These are phyloP conservation scores for Xylariaceae sp. DNA, from an alignment of 2,329 filamentous ascomycete species.

Conservation along the genomic window DNA sequence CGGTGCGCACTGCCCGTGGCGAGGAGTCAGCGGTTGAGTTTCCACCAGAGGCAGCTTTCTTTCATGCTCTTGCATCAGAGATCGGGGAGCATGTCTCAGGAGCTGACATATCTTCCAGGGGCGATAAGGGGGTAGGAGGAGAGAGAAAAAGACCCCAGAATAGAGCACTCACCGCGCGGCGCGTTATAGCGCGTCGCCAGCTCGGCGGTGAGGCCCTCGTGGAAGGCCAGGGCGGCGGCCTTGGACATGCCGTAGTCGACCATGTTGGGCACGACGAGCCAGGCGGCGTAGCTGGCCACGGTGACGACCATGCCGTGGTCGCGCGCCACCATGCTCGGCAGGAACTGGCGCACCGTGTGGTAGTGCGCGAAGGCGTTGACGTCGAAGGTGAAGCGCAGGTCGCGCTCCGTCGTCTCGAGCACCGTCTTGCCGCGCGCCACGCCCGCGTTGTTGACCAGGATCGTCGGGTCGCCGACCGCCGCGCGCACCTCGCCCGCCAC, in stretches of 20 bases:
- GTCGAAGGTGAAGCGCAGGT: conserved; percentile 40
- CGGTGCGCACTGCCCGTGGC: conserved; percentile 56
- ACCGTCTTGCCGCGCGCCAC: conserved; percentile 39
- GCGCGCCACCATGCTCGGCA: conserved; percentile 40
- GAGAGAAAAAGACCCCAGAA: too few relatives aligned
- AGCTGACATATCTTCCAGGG: too few relatives aligned
- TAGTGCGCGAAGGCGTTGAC: conserved; percentile 46
- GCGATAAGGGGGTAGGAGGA: too few relatives aligned
- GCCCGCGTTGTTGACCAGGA: conserved; percentile 30
- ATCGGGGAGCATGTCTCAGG: too few relatives aligned
- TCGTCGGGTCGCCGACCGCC: conserved; percentile 26
- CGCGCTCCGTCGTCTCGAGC: conserved; percentile 33
- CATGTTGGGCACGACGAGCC: conserved; percentile 44
- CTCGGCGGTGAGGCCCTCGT: conserved; percentile 48
- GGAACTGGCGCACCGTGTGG: conserved; percentile 41
- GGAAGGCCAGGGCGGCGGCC: conserved; percentile 49
- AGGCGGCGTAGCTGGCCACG: conserved; percentile 48
- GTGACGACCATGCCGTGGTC: conserved; percentile 51
- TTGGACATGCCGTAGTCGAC: conserved; percentile 54
- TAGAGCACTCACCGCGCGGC: too few relatives aligned
- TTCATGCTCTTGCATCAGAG: too few relatives aligned
- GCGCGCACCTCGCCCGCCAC: conserved; percentile 34
- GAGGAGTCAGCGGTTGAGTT: too few relatives aligned
- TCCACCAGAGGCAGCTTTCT: too few relatives aligned
- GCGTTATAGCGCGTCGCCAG: conserved; percentile 45